Conservation (phyloP, 75 land plant species). For the Pinus tabuliformis region DNA sequence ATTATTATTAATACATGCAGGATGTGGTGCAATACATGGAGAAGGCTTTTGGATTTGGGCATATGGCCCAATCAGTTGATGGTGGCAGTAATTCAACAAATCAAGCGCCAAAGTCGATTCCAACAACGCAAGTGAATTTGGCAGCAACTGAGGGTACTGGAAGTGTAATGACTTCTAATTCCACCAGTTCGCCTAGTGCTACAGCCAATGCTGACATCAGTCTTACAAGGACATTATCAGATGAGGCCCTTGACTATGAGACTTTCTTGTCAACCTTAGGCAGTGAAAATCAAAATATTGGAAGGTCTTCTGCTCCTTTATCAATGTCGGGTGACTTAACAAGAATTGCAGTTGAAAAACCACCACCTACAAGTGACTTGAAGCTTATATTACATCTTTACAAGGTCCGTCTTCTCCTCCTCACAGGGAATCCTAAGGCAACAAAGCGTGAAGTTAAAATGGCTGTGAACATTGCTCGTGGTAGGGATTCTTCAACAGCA, state of each 20-base stretch:
- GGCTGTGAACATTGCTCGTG: conserved; percentile 85
- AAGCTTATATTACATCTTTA: conserved; percentile 84
- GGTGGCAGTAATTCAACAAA: conserved; percentile 28
- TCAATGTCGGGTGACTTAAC: conserved; percentile 25
- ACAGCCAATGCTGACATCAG: conserved; percentile 41
- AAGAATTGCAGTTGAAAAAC: conserved; percentile 28
- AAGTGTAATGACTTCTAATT: conserved; percentile 27
- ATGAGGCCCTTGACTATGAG: conserved; percentile 81
- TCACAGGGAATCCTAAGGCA: conserved; percentile 74
- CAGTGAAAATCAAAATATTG: conserved; percentile 39
- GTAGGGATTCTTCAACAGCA: conserved; percentile 71
- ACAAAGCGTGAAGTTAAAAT: conserved; percentile 88
- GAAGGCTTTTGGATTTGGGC: conserved; percentile 59
- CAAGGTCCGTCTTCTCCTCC: conserved; percentile 77
- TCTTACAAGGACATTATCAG: conserved; percentile 67
- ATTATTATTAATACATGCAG: conserved; percentile 27
- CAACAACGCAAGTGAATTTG: conserved; percentile 24
- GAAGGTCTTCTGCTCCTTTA: conserved; percentile 30
- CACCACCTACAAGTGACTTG: conserved; percentile 50
- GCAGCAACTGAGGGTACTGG: conserved; percentile 24
- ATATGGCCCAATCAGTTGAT: conserved; percentile 42
- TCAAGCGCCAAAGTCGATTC: conserved; percentile 22
- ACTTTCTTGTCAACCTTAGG: conserved; percentile 56
- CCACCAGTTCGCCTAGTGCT: conserved; percentile 28
- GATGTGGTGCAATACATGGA: conserved; percentile 84